Base-by-base conservation (phyloP, 2,329 filamentous ascomycete species). In the Lasiodiplodia sp. region DNA sequence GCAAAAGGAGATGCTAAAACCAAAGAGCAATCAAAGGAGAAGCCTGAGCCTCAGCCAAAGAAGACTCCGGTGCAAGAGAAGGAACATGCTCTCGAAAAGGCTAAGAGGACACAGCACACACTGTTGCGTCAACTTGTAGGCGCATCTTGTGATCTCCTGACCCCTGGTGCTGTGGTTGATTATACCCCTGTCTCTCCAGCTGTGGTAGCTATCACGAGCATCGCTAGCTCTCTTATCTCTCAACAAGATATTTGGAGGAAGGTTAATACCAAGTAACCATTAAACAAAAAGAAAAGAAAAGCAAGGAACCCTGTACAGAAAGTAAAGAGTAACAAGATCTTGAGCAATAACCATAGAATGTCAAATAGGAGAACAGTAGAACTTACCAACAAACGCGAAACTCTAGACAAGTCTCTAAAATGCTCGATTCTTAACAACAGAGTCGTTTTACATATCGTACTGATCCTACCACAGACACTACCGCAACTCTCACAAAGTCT, bases 241-340 rank as follows among this genome's bases (percentile, higher is more conserved):
- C 49, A 52, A 5, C 57, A 65, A 25, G 67, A 68, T 28, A 56
- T 68, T 14, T 68, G 67, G 67, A 57, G 38, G 18, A 56, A 37
- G n/a, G 40, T 68, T 8, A 68, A 68, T 49, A 49, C 18, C n/a
- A 56, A 25, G 10, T 66, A 56, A 18, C 2, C 3, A 12, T 57
- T 2, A 3, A 7, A 8, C 1, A 12, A 55, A 25, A 8, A 25
- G 25, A 25, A 31, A 31, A 31, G 28, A 31, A 6, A 21, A n/a
- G 18, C 0, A 14, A 2, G 3, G 44, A 11, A 6, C 16, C 4
- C 7, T 28, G 28, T 31, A 37, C 6, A 18, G 52, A n/a, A 31
- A 56, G 18, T 5, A n/a, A 47, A 11, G 44, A 21, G 44, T 4
- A 21, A 21, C 18, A 47, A 21, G 8, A 47, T 8, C 18, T 47